phyloP scores from a whole-genome alignment of 345 rosid genomes.

The Pistacia integerrima region DNA sequence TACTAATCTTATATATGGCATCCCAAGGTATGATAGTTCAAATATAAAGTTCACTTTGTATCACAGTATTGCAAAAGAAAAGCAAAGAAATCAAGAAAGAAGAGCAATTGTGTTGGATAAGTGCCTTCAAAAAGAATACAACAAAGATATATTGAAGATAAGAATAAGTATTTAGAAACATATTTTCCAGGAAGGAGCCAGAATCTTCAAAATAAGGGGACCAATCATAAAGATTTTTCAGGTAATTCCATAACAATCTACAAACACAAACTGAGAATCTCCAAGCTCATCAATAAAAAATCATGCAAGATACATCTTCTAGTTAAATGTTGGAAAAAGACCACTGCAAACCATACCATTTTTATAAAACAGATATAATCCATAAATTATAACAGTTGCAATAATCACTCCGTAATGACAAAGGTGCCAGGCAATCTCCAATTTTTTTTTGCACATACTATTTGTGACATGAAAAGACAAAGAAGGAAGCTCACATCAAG shows the following conservation, averaged over 20 bases:
- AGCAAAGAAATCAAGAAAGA: background rate
- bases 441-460: conserved; percentile 7
- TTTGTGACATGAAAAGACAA: conserved; percentile 15
- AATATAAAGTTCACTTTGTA: background rate
- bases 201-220: background rate
- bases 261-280: background rate
- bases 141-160: background rate
- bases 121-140: background rate
- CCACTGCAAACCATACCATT: background rate
- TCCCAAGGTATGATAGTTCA: background rate
- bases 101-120: background rate
- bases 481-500: conserved; percentile 40
- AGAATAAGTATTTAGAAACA: background rate
- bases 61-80: background rate
- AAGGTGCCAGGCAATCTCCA: background rate
- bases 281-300: background rate
- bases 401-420: background rate
- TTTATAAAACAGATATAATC: background rate
- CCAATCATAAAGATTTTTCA: background rate
- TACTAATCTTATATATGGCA: background rate
- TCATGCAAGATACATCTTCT: background rate
- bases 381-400: background rate
- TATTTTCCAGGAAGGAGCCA: background rate
- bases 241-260: conserved; percentile 2
- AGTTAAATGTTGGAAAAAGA: background rate